A percentile compares a stretch with the other conserved stretches of the same genome.
Evolutionary conservation across 352 stramenopile species (phyloP).

Genomic region (Phytophthora macrochlamydospora): DNA sequence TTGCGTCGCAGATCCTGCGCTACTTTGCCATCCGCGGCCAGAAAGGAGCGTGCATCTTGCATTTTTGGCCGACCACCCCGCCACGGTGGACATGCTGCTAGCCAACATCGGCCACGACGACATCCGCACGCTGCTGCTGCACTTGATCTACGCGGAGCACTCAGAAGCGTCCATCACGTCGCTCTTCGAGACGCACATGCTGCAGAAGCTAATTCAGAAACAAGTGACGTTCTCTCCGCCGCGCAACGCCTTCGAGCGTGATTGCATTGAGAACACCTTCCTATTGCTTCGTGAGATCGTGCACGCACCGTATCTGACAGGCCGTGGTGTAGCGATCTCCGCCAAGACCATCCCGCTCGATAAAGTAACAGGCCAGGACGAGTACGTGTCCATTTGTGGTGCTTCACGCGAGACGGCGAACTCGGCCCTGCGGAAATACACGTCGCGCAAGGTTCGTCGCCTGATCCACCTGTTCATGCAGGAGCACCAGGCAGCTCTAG

Average conservation of each 20-base stretch:
- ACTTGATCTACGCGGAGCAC: constrained; percentile 87
- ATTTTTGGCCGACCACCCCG: constrained; percentile 61
- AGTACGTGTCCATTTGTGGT: constrained; percentile 88
- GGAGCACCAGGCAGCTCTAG: constrained; percentile 67
- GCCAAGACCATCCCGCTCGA: constrained; percentile 86
- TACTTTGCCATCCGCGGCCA: constrained; percentile 83
- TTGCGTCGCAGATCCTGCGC: constrained; percentile 78
- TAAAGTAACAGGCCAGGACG: constrained; percentile 84
- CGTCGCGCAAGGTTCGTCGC: constrained; percentile 82
- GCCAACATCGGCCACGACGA: constrained; percentile 85
- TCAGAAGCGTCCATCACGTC: constrained; percentile 73
- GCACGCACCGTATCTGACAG: constrained; percentile 84
- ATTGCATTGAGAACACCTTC: constrained; percentile 84
- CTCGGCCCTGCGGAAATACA: constrained; percentile 86
- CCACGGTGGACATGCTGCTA: constrained; percentile 73
- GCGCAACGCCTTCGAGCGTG: constrained; percentile 72
- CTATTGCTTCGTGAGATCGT: constrained; percentile 81
- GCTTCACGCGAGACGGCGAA: constrained; percentile 84
- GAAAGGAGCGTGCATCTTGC: constrained; percentile 79
- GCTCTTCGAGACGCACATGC: constrained; percentile 72
- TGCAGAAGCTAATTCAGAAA: constrained; percentile 81
- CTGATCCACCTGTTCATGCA: constrained; percentile 87
- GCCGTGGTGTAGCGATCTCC: constrained; percentile 83
- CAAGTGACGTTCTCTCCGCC: constrained; percentile 76
- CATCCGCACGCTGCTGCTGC: constrained; percentile 75